Base-by-base conservation (phyloP, 495 filamentous ascomycete species). In the Penicillium riverlandense region DNA sequence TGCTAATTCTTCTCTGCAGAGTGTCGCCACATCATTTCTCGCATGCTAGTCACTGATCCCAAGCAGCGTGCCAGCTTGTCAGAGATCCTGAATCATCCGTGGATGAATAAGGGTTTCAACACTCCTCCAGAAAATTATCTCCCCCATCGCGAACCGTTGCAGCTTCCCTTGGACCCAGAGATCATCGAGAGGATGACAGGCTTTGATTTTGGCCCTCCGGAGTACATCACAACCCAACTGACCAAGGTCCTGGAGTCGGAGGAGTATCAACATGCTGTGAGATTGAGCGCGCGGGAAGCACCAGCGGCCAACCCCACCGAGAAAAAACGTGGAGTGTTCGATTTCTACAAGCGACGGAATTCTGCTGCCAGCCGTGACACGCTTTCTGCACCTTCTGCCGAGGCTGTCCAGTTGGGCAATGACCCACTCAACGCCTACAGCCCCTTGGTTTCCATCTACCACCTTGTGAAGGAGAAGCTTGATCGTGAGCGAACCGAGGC, bases 41-140 rank as follows among this genome's bases (percentile, higher is more conserved):
- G 90, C 43, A 99, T 99, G 92, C 76, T 99, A 41, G 91, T 96
- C 11, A 97, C 92, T 8, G 90, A 97, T 54, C 94, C 94, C 15
- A 82, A 72, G 59, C 80, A 95, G 55, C 79, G 92, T 45, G 88
- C 91, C 15, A 89, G 78, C 41, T 78, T 99, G 56, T 69, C 77
- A 38, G 92, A 99, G 64, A 95, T 99, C 51, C 87, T 97, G 80
- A 87, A 78, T 52, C 94, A 99, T 59, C 88, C 92, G 4, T 99
- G 92, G 92, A 89, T 97, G 75, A 85, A 84, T 38, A 99, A 99
- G 66, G 90, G 90, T 13, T 96, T 89, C 61, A 81, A 72, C 49
- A 74, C 73, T 5, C 80, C 89, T 32, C 91, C 91, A 12, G 92
- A 99, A 38, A 99, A 96, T 53, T 85, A 85, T 47, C 75, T 99